phyloP scores from a whole-genome alignment of 2,329 filamentous ascomycete species.

The Fusarium mangiferae region DNA sequence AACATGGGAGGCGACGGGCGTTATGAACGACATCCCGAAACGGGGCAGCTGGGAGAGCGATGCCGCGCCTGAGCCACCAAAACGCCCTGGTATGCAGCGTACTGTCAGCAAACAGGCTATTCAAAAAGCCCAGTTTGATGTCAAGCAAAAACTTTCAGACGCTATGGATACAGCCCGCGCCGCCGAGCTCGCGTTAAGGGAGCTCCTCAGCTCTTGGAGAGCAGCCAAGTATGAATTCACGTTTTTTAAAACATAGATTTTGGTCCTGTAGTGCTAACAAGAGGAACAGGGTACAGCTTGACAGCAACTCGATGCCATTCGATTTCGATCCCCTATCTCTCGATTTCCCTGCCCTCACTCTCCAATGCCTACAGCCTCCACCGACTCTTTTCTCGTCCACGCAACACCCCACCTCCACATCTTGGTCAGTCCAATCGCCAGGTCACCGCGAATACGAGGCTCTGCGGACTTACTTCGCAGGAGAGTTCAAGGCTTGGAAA shows the following conservation, averaged over 20 bases:
- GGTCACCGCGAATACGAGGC: slow-evolving; percentile 78
- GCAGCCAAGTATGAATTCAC: slow-evolving; percentile 77
- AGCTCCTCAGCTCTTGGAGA: slow-evolving; percentile 82
- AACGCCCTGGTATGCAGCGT: slow-evolving; percentile 52
- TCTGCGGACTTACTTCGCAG: slow-evolving; percentile 72
- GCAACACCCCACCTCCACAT: slow-evolving; percentile 79
- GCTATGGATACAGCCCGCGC: slow-evolving; percentile 83
- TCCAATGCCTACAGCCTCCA: slow-evolving; percentile 83
- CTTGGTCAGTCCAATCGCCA: slow-evolving; percentile 84
- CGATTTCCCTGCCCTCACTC: slow-evolving; percentile 85
- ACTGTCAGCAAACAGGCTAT: slow-evolving; percentile 61
- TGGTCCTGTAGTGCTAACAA: slow-evolving; percentile 20
- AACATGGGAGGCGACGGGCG: slow-evolving; percentile 80
- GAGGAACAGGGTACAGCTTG: slow-evolving; percentile 61
- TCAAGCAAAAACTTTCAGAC: slow-evolving; percentile 71
- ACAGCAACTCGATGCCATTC: slow-evolving; percentile 67
- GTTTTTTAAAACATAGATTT: background rate
- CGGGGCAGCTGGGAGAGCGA: slow-evolving; percentile 49
- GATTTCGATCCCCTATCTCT: slow-evolving; percentile 88
- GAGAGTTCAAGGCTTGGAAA: slow-evolving; percentile 75
- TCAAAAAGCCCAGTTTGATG: slow-evolving; percentile 71
- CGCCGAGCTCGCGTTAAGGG: slow-evolving; percentile 84
- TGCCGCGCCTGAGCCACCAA: slow-evolving; percentile 50
- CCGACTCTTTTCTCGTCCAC: slow-evolving; percentile 84
- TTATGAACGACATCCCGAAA: slow-evolving; percentile 77